These are phyloP conservation scores for Aspergillus incahuasiensis DNA, from an alignment of 495 filamentous ascomycete genomes.

Conservation along the genomic window DNA sequence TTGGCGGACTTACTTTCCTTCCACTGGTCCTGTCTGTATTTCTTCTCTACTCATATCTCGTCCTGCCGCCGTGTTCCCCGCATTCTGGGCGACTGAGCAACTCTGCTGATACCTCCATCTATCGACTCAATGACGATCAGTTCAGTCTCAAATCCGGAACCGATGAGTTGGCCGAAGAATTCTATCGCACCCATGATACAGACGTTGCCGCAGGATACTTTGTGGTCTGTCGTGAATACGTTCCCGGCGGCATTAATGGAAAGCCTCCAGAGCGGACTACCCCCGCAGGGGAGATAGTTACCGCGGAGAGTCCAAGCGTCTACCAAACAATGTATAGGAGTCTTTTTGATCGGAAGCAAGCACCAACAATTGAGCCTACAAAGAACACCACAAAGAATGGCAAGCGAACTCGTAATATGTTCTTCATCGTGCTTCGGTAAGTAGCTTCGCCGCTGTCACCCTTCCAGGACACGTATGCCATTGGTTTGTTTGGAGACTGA, in stretches of 20 bases:
- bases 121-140: slow-evolving; percentile 42
- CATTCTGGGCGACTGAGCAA: slow-evolving; percentile 36
- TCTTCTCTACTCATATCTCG: slow-evolving; percentile 64
- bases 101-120: slow-evolving; percentile 27
- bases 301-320: slow-evolving; percentile 79
- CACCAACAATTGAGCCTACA: slow-evolving; percentile 43
- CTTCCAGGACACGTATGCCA: neutral
- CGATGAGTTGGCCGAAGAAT: slow-evolving; percentile 50
- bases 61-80: slow-evolving; percentile 48
- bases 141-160: slow-evolving; percentile 46
- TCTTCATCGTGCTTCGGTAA: slow-evolving; percentile 85
- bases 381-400: slow-evolving; percentile 54
- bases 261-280: slow-evolving; percentile 84
- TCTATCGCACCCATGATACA: slow-evolving; percentile 58
- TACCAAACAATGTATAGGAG: slow-evolving; percentile 98
- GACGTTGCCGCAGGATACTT: slow-evolving; percentile 93
- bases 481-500: slow-evolving; percentile 18
- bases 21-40: slow-evolving; percentile 65
- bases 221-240: slow-evolving; percentile 88
- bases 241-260: slow-evolving; percentile 83
- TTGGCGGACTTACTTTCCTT: slow-evolving; percentile 89
- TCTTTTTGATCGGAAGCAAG: slow-evolving; percentile 82
- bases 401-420: slow-evolving; percentile 81
- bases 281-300: slow-evolving; percentile 65
- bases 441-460: slow-evolving; percentile 13